Conservation (phyloP, 305 asterid genomes). For the Fraxinus sp. region DNA sequence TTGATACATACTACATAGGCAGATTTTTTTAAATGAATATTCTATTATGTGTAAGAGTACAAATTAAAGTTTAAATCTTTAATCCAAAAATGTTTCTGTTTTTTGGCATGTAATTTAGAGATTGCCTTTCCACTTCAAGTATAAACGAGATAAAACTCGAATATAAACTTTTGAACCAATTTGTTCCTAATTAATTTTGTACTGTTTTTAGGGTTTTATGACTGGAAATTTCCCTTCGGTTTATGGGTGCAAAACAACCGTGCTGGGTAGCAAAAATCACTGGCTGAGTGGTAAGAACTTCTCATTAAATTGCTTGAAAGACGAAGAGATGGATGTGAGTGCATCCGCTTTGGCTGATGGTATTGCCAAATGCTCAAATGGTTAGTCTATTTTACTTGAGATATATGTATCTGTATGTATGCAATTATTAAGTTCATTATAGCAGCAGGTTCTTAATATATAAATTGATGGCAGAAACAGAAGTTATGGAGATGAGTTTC, state of each 20-base stretch:
- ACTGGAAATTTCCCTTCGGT: slow-evolving; percentile 31
- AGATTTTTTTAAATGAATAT: background rate
- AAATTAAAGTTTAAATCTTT: background rate
- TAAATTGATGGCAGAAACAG: slow-evolving; percentile 36
- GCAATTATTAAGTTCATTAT: background rate
- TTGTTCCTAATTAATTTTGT: slow-evolving; percentile 9
- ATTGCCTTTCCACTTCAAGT: background rate
- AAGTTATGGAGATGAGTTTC: slow-evolving; percentile 27
- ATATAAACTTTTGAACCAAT: background rate
- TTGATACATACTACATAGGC: background rate
- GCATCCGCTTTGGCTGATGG: slow-evolving; percentile 48
- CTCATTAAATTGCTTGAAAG: slow-evolving; percentile 45
- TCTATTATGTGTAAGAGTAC: background rate
- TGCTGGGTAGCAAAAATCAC: slow-evolving; percentile 28
- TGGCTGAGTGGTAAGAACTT: slow-evolving; percentile 29
- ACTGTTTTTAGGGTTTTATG: slow-evolving; percentile 38
- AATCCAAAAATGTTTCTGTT: background rate
- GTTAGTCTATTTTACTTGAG: slow-evolving; percentile 24
- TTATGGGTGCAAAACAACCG: slow-evolving; percentile 33
- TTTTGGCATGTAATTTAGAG: background rate
- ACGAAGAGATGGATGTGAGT: slow-evolving; percentile 56
- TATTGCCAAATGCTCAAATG: slow-evolving; percentile 41
- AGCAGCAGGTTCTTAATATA: slow-evolving; percentile 2
- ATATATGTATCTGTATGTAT: background rate
- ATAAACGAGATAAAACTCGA: background rate